Base-by-base conservation (phyloP, 768 basidiomycete genomes). In the Termitomyces sp. region DNA sequence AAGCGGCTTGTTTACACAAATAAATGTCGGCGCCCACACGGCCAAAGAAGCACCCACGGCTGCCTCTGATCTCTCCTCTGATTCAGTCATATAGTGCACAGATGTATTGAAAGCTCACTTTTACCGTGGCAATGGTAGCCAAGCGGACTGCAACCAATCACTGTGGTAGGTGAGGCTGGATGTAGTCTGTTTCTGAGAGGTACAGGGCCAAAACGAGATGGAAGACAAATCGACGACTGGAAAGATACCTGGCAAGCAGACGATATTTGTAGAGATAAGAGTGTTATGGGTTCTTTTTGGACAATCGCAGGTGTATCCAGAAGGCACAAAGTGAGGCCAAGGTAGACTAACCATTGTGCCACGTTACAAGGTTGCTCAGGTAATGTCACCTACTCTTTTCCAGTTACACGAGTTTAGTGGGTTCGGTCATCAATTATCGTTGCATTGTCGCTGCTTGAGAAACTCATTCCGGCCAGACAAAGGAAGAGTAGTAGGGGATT, bases 1-100 rank as follows among this genome's bases (percentile, higher is more conserved):
- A 71, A 66, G 69, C 68, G 69, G 66, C 66, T 69, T 65, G 68
- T 71, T 72, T 72, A 65, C 66, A 66, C 69, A 77, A 73, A 72
- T 73, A 71, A 68, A 66, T 51, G 61, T 61, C 55, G 63, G 64
- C 74, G 64, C 72, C 73, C 73, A 74, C 74, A 75, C 67, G 55
- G 67, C 67, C 69, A 73, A 75, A 73, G 67, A 70, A 61, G 66
- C 68, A 68, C 70, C 70, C 65, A 72, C 72, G 72, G 69, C 61
- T 63, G 41, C 61, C 24, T 20, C 34, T 27, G 27, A 27, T 27
- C 27, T 27, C 27, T 1, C 27, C 27, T 27, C 49, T 24, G 30
- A 45, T 42, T 62, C 51, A 49, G 52, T 31, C 34, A 60, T 9
- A 36, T 8, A 46, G 37, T 11, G 18, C 13, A 11, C 22, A 45